Evolutionary conservation across 164 flowering plant species (phyloP), one percentile per base, ranked within the genome.

Genomic region (Liriodendron chinense): DNA sequence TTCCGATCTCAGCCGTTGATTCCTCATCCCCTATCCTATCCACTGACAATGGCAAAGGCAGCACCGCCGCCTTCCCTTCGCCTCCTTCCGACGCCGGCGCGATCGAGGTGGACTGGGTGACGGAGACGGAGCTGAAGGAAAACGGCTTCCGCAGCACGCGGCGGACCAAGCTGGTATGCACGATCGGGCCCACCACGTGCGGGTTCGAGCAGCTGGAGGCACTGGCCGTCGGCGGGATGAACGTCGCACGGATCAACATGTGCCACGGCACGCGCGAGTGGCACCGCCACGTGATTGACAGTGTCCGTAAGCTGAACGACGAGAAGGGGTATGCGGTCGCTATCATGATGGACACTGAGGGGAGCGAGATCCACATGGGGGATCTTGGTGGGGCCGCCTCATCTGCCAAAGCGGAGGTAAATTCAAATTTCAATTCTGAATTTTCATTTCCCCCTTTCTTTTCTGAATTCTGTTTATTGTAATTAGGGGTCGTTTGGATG

Each of bases 331-430:
- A 64, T 59, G 98, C 98, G 3, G 96, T 94, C 7, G 98, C 98
- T 0, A 85, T 94, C 65, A 94, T 94, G 97, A 94, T 94, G 98
- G 98, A 94, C 72, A 94, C 98, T 6, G 98, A 94, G 76, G 98
- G 98, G 59, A 93, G 97, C 69, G 97, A 94, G 87, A 92, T 94
- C 83, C 98, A 91, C 72, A 94, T 94, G 98, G 97, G 98, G 3
- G 98, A 94, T 81, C 87, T 94, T 21, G 97, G 95, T 14, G 97
- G 92, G 9, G 85, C 82, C 16, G 80, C 89, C 50, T 34, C 43
- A 34, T 87, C 97, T 0, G 90, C 85, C 1, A 94, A 90, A 82
- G 96, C 98, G 56, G 97, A 92, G 95, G 98, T 94, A 79, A 77
- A 28, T 64, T 71, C n/a, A 28, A 62, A 34, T 6, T 21, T 12